These are phyloP conservation scores for Golubevia sp. DNA, from an alignment of 1,284 basidiomycete species.

Conservation along the genomic window DNA sequence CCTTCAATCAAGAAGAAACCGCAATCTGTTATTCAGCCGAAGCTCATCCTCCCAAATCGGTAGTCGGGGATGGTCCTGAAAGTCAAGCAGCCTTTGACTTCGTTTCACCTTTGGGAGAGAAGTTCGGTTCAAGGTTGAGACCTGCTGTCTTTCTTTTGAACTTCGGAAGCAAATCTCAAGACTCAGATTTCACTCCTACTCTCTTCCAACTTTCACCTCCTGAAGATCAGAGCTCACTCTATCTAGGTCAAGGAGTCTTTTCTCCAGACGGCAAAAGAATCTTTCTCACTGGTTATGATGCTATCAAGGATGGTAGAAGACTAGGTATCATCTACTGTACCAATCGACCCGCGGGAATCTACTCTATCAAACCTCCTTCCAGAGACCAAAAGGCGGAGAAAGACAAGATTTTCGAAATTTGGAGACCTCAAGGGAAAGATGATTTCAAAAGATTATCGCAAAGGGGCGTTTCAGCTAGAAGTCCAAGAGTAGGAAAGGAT, in stretches of 20 bases:
- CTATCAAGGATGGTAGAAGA: constrained; percentile 11
- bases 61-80: neutral
- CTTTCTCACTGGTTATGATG: constrained; percentile 8
- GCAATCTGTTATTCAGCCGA: constrained; percentile 12
- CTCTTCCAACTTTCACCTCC: constrained; percentile 2
- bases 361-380: neutral
- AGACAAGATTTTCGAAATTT: neutral
- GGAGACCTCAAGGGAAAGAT: neutral
- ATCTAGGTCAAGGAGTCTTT: constrained; percentile 11
- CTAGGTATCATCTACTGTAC: constrained; percentile 22
- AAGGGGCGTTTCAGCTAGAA: neutral
- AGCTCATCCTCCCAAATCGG: constrained; percentile 1
- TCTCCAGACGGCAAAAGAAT: neutral
- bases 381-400: neutral
- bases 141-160: constrained; percentile 5
- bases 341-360: constrained; percentile 13
- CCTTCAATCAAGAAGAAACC: neutral
- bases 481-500: neutral
- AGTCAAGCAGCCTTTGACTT: constrained; percentile 6
- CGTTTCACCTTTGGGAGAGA: constrained; percentile 6
- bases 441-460: constrained; percentile 4
- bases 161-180: neutral
- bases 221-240: neutral
- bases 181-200: neutral
- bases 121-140: neutral